phyloP scores from a whole-genome alignment of 2,329 filamentous ascomycete genomes.

The Ophiostoma ulmi region DNA sequence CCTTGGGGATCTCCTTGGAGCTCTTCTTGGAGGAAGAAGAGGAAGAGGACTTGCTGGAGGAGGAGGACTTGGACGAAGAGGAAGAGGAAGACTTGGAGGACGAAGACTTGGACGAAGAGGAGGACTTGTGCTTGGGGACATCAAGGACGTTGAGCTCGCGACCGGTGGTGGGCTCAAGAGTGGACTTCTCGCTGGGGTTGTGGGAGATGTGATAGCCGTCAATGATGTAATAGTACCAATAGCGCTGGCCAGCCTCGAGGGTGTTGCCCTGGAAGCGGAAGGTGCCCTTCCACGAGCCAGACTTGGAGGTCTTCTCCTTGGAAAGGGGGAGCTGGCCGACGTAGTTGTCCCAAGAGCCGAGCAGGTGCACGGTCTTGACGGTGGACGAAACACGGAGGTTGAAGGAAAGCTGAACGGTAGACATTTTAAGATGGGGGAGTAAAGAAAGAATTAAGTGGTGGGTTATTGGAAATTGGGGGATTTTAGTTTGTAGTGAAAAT shows the following conservation, averaged over 20 bases:
- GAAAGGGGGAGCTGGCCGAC: constrained; percentile 87
- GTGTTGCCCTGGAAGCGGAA: constrained; percentile 90
- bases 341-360: constrained; percentile 99
- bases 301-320: constrained; percentile 81
- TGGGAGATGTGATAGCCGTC: constrained; percentile 98
- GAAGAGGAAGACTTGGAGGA: constrained; percentile 18
- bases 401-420: constrained; percentile 90
- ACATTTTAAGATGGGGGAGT: constrained; percentile 54
- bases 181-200: constrained; percentile 84
- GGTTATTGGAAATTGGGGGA: constrained; percentile 24
- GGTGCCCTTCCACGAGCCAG: constrained; percentile 88
- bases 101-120: constrained; percentile 28
- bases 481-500: neutral
- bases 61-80: constrained; percentile 38
- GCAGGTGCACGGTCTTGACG: constrained; percentile 94
- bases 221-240: constrained; percentile 99
- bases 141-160: constrained; percentile 97
- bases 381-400: constrained; percentile 90
- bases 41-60: constrained; percentile 31
- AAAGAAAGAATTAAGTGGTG: constrained; percentile 32
- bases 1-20: constrained; percentile 68
- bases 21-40: constrained; percentile 31
- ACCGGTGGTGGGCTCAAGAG: constrained; percentile 91
- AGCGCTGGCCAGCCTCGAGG: constrained; percentile 81
- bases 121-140: constrained; percentile 59